Evolutionary conservation across 345 rosid genomes (phyloP).

Genomic region (Eucalyptus grandis): DNA sequence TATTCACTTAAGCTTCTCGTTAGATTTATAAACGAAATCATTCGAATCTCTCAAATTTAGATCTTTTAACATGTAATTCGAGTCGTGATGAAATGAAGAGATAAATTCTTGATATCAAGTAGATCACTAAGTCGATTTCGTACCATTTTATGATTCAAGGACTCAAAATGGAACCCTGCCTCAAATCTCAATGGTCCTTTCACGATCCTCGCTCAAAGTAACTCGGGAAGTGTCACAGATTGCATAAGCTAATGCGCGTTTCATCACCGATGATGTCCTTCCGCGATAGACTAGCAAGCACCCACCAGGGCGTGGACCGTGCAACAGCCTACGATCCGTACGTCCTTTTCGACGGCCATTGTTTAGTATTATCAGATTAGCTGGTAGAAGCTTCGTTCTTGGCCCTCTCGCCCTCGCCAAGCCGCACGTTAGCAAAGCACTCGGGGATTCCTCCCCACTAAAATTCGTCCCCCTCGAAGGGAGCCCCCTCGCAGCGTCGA

Average conservation of each 20-base stretch:
- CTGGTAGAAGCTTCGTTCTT: background rate
- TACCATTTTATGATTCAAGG: background rate
- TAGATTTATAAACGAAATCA: accelerated
- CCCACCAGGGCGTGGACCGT: background rate
- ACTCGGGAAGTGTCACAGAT: background rate
- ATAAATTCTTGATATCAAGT: background rate
- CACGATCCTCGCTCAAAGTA: background rate
- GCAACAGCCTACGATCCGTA: background rate
- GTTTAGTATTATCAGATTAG: background rate
- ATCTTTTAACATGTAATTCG: background rate
- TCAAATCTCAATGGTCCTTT: background rate
- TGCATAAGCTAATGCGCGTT: background rate
- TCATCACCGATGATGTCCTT: background rate
- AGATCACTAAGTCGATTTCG: accelerated
- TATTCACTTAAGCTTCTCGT: accelerated
- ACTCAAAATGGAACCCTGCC: background rate
- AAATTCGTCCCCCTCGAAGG: too few species aligned
- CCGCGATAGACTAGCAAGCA: background rate
- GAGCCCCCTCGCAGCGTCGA: background rate
- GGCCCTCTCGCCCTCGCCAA: background rate
- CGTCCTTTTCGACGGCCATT: background rate
- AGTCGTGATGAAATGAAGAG: background rate
- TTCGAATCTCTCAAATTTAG: background rate
- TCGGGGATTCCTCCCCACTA: background rate
- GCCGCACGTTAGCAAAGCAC: background rate